Evolutionary conservation across 129 eudicot genomes (phyloP).

Genomic region (Rutidosis leptorrhynchoides): DNA sequence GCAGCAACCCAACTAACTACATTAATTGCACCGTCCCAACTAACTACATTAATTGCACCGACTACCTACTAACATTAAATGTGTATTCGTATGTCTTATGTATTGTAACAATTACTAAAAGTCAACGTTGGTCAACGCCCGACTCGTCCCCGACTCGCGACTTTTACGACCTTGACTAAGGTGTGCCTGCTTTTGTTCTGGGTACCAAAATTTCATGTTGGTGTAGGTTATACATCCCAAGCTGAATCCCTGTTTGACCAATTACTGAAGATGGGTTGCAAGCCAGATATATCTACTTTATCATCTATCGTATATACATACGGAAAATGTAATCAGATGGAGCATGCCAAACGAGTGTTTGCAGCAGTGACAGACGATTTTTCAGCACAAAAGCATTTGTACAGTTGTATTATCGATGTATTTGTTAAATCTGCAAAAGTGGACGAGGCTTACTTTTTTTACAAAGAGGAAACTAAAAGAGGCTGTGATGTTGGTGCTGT

Average conservation of each 20-base stretch:
- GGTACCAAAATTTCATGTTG: conserved; percentile 18
- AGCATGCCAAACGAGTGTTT: conserved; percentile 52
- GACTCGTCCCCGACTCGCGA: no score
- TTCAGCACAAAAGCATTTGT: conserved; percentile 34
- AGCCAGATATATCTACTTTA: conserved; percentile 45
- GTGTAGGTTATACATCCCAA: conserved; percentile 58
- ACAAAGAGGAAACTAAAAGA: conserved; percentile 43
- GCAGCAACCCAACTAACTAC: no score
- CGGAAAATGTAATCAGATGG: conserved; percentile 57
- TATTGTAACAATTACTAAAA: no score
- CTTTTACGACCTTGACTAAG: no score
- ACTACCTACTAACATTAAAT: no score
- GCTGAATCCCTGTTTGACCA: conserved; percentile 51
- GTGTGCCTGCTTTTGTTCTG: neutral
- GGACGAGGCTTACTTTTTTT: conserved; percentile 64
- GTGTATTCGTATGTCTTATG: no score
- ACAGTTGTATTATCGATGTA: conserved; percentile 61
- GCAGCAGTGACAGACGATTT: conserved; percentile 36
- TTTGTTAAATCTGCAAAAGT: conserved; percentile 43
- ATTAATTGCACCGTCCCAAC: no score
- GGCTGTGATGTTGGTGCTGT: conserved; percentile 63
- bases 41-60: no score
- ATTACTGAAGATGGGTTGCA: conserved; percentile 45
- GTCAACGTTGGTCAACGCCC: no score
- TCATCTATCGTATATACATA: conserved; percentile 58